Evolutionary conservation across 2,329 filamentous ascomycete genomes (phyloP), one percentile per base, ranked within the genome.

Genomic region (Cryoendolithus antarcticus): DNA sequence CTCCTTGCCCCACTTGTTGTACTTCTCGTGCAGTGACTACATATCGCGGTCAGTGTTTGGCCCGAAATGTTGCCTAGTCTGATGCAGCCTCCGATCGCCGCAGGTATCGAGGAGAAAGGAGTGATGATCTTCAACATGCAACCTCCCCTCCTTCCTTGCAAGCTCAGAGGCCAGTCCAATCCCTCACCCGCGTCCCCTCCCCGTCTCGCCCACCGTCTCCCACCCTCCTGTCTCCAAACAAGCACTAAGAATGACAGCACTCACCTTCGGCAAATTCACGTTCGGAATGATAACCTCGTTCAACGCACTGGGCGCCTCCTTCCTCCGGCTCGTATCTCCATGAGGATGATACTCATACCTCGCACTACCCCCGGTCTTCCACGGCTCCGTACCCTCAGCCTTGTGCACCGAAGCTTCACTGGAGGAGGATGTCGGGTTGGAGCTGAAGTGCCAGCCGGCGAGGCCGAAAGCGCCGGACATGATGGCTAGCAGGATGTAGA

Each of bases 1-100:
- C 53, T 96, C 91, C 78, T 96, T 96, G 65, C 91, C 91, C 78
- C 85, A 96, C 75, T 98, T 98, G 83, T 98, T 98, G 78, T 82
- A 96, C 70, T 82, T 82, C 55, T 98, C 91, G 70, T 98, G 91
- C 49, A 95, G 77, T 57, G 81, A 74, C 85, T 93, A 55, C 10
- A 34, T 12, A 10, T 19, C 27, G 30, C 13, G 11, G 33, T 43
- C 37, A 43, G 41, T 21, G 13, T 28, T 35, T 21, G 30, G 3
- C 15, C 15, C 15, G 15, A 19, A 19, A 3, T 19, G 15, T 19
- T 19, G 15, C 15, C 15, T 19, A 19, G 15, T 19, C 15, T 19
- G 15, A 19, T 19, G 15, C 15, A 19, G 15, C 15, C 15, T 19
- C 15, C 15, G 15, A 5, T 19, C 15, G 15, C 15, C 15, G 15